A percentile compares a stretch with the other conserved stretches of the same genome.
phyloP scores from a whole-genome alignment of 2,329 filamentous ascomycete genomes.

The Verticillium nonalfalfae region DNA sequence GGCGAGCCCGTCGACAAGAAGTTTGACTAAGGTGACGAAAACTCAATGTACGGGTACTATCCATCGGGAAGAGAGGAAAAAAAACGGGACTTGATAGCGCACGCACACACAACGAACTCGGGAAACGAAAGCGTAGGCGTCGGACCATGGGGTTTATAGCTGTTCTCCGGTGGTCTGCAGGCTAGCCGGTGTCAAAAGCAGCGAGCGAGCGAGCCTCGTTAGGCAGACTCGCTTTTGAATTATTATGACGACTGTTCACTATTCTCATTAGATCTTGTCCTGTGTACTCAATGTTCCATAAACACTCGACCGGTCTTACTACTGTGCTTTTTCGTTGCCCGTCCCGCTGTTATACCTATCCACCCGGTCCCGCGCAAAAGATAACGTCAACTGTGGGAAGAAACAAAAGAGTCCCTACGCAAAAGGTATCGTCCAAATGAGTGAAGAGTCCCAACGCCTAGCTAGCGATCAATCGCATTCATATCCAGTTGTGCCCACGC shows the following conservation, averaged over 20 bases:
- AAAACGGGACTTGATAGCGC: too few relatives aligned
- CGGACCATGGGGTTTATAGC: not conserved
- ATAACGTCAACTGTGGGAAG: too few relatives aligned
- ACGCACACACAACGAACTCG: not conserved
- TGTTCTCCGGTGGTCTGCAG: not conserved
- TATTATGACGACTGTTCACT: not conserved
- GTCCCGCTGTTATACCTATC: too few relatives aligned
- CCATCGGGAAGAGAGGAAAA: not conserved
- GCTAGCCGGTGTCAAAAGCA: not conserved
- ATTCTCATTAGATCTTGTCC: not conserved
- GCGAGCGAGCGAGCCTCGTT: not conserved
- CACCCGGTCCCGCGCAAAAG: too few relatives aligned
- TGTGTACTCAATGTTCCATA: not conserved
- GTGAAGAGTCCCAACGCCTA: too few relatives aligned
- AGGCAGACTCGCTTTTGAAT: not conserved
- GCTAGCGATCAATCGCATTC: not conserved
- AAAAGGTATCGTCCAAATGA: too few relatives aligned
- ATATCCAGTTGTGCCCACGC: not conserved
- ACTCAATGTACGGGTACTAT: too few relatives aligned
- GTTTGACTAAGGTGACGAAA: constrained; percentile 32
- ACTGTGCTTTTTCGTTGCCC: not conserved
- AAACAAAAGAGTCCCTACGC: too few relatives aligned
- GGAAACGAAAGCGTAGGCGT: not conserved
- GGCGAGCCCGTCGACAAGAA: constrained; percentile 50
- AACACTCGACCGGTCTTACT: too few relatives aligned